Evolutionary conservation across 176 grass and related monocot species (phyloP).

Genomic region (Puccinellia tenuiflora): DNA sequence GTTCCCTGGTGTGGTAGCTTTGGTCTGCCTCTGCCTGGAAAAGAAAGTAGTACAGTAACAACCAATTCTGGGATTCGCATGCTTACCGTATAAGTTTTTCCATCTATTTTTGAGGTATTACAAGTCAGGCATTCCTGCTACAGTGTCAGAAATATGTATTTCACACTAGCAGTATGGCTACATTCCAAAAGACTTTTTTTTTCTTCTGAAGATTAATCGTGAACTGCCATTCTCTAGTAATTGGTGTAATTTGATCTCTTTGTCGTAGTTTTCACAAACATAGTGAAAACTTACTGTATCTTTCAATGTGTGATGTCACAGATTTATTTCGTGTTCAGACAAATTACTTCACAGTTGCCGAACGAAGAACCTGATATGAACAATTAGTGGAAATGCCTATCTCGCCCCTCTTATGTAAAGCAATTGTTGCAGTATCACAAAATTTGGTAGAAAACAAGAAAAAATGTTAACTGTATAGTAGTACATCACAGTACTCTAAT

Average conservation of each 20-base stretch:
- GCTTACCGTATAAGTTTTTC: not conserved
- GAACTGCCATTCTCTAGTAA: not conserved
- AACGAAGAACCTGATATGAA: not conserved
- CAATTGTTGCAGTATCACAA: not conserved
- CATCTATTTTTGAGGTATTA: not conserved
- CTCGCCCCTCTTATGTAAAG: not conserved
- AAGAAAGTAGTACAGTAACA: not conserved
- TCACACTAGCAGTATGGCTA: not conserved
- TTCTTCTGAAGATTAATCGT: not conserved
- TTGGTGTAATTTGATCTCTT: not conserved
- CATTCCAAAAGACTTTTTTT: not conserved
- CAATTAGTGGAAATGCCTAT: not conserved
- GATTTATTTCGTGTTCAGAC: not conserved
- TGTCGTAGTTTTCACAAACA: not conserved
- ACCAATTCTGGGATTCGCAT: not conserved
- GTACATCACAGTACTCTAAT: not conserved
- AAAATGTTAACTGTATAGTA: not conserved
- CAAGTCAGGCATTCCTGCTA: not conserved
- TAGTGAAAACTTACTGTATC: not conserved
- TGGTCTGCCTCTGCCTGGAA: not conserved
- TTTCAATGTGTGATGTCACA: not conserved
- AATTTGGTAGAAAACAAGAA: not conserved
- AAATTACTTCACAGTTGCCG: not conserved
- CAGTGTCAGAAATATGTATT: not conserved
- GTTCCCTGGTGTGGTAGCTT: not conserved